A percentile compares a stretch with the other conserved stretches of the same genome.
phyloP scores from a whole-genome alignment of 2,329 filamentous ascomycete genomes.

The Chalaropsis ovoidea region DNA sequence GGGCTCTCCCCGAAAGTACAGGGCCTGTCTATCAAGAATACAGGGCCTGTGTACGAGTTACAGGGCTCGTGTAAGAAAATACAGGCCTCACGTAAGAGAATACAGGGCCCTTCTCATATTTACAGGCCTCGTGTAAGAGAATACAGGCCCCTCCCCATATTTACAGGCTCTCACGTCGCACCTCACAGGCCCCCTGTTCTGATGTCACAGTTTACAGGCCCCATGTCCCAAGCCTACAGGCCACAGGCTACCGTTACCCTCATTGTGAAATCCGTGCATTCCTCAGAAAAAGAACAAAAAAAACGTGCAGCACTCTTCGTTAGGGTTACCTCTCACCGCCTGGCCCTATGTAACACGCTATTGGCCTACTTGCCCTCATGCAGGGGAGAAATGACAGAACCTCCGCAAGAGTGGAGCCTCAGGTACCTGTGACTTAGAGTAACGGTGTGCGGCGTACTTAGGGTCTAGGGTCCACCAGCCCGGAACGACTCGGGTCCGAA shows the following conservation, averaged over 20 bases:
- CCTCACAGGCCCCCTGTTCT: not conserved
- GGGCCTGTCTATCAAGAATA: not conserved
- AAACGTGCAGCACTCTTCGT: too few species aligned
- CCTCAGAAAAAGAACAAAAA: not conserved
- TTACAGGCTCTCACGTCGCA: not conserved
- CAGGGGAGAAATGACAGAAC: conserved; percentile 13
- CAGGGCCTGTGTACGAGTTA: not conserved
- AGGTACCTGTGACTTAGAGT: not conserved
- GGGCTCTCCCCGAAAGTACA: not conserved
- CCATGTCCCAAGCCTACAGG: not conserved
- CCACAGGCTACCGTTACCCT: not conserved
- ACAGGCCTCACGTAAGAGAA: not conserved
- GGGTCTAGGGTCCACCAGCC: not conserved
- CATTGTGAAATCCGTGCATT: not conserved
- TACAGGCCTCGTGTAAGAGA: not conserved
- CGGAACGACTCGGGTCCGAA: conserved; percentile 9
- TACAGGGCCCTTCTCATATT: not conserved
- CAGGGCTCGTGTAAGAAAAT: not conserved
- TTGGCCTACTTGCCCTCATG: not conserved
- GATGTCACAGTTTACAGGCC: not conserved
- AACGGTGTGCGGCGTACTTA: not conserved
- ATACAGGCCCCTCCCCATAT: not conserved
- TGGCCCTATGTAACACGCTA: conserved; percentile 7
- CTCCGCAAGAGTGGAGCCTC: not conserved
- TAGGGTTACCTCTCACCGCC: not conserved